Evolutionary conservation across 805 yeast genomes (phyloP).

Genomic region (Zygoascus ofunaensis): DNA sequence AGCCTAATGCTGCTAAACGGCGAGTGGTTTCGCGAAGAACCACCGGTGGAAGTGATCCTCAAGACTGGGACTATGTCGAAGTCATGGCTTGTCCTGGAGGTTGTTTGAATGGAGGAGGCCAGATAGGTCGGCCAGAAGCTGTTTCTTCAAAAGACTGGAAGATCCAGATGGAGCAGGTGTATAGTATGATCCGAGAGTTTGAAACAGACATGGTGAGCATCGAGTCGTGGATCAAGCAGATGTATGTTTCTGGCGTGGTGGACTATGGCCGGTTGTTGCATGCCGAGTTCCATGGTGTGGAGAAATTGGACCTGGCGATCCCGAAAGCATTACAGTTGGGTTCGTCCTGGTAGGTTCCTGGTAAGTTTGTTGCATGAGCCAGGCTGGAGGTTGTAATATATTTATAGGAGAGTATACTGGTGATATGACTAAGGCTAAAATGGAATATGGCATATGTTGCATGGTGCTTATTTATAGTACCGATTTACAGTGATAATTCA

Average conservation of each 20-base stretch:
- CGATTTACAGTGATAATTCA: no score
- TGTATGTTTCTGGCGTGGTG: constrained; percentile 8
- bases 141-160: constrained; percentile 25
- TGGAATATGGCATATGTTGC: no score
- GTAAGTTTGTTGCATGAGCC: no score
- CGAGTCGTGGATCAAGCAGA: constrained; percentile 5
- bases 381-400: no score
- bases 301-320: neutral
- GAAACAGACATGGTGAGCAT: constrained; percentile 2
- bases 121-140: constrained; percentile 41
- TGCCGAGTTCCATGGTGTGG: constrained; percentile 14
- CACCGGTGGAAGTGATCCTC: constrained; percentile 40
- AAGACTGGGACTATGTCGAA: constrained; percentile 71
- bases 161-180: constrained; percentile 30
- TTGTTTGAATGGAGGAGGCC: constrained; percentile 96
- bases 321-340: constrained; percentile 4
- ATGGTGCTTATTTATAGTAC: no score
- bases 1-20: constrained; percentile 30
- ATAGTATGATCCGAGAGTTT: constrained; percentile 20
- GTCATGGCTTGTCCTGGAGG: constrained; percentile 99
- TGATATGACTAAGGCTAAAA: no score
- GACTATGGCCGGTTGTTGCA: constrained; percentile 7
- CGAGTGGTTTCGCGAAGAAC: constrained; percentile 9
- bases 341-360: constrained; percentile 1
- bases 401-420: no score